Evolutionary conservation across 176 grass and related monocot genomes (phyloP), one percentile per base, ranked within the genome.

Genomic region (Elaeis guineensis): DNA sequence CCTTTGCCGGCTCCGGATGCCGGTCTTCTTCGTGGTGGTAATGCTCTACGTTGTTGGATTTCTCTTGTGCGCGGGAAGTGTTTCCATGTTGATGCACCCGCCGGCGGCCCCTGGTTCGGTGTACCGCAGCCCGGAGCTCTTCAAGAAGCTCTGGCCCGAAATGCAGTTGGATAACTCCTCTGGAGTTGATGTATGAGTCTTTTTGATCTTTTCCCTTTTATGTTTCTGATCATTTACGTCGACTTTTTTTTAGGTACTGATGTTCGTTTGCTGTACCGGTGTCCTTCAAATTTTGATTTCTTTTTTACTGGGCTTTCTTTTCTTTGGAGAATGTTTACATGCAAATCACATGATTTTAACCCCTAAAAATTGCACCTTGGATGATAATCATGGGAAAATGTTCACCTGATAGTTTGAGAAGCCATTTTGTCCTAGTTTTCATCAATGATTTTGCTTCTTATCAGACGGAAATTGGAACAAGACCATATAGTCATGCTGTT

Each of bases 41-140:
- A 5, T 68, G 25, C 30, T n/a, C 52, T 48, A 55, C 29, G 4
- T 39, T 39, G 9, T 68, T 39, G 65, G 65, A 4, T 29, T 68
- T 11, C n/a, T 55, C 12, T 56, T 21, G 4, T 68, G 65, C 52
- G 4, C 65, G 9, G 54, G 25, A 19, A 17, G 19, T 18, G 21
- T 68, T 11, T 55, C 65, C 22, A 21, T 20, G 6, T 5, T 9
- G 50, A 17, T 16, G 22, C 50, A 49, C 22, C 21, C 50, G 18
- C 19, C 11, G 2, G 5, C 65, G 16, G 20, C 54, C 54, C 28
- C 25, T 9, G 65, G 65, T 2, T 68, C 51, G 18, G 65, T 68
- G 26, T 68, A 68, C 17, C 65, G 65, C 52, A 68, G 65, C 65
- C 54, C 21, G 28, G 65, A 68, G 52, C 25, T 68, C 16, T 68